Base-by-base conservation (phyloP, 2,329 filamentous ascomycete genomes). In the Trichoderma sp. region DNA sequence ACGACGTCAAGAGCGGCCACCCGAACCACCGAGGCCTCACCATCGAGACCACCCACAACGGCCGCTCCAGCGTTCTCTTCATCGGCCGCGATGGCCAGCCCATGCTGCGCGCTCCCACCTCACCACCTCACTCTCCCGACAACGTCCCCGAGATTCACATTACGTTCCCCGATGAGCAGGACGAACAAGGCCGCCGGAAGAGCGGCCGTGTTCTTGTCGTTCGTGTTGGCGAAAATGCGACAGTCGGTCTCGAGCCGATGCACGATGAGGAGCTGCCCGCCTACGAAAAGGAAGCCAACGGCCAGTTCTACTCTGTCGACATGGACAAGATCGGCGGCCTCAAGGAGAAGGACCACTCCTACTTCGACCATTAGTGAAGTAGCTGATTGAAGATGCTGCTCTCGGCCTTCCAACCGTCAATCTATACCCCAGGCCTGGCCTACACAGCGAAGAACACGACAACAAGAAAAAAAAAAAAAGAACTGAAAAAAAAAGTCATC, bases 131-230 rank as follows among this genome's bases (percentile, higher is more conserved):
- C 72, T 91, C 90, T 52, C 89, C 90, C n/a, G 91, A 87, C 77
- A 90, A 90, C 70, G 85, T 98, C 30, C 95, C 95, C 21, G 91
- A 98, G 80, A 99, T 99, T 73, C 92, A 93, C 78, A 97, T 99
- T 78, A 98, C 95, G 43, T 98, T 99, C 82, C 95, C 95, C 17
- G 92, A 96, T 72, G 95, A 98, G 82, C 89, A 96, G 71, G 93
- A 97, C 74, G 91, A 92, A 70, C 81, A 86, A 63, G 94, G 94
- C 71, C 92, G 88, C 78, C 85, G 85, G 72, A 90, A 90, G 80
- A 92, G 90, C 70, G 94, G 94, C 41, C 88, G 93, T 39, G 93
- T 98, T 59, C 90, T 99, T 24, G 88, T 98, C 43, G 94, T 99
- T 64, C 87, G 92, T 60, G 92, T 98, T 59, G 93, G 93, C 68